Evolutionary conservation across 2,329 filamentous ascomycete species (phyloP).

Genomic region (Fusarium sp.): DNA sequence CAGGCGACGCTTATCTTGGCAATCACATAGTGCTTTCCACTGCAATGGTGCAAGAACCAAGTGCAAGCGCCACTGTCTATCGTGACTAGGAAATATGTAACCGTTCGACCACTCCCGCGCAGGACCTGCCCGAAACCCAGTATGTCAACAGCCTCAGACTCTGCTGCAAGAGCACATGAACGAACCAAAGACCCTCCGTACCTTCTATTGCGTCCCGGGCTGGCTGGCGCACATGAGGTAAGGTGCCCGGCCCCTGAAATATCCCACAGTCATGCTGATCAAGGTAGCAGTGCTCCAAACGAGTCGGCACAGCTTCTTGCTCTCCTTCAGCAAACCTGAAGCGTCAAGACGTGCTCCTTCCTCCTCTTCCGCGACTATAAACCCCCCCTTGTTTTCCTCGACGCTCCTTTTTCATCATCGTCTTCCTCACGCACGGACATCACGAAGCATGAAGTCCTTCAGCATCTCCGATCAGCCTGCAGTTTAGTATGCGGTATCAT

Average conservation of each 20-base stretch:
- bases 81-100: too few species aligned
- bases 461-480: too few species aligned
- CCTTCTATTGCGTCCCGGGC: not conserved
- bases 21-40: not conserved
- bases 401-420: not conserved
- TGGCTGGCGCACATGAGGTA: not conserved
- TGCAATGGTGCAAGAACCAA: not conserved
- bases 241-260: not conserved
- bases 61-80: not conserved
- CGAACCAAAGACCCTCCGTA: not conserved
- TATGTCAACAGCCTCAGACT: not conserved
- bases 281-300: not conserved
- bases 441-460: not conserved
- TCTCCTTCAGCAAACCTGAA: not conserved
- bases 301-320: not conserved
- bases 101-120: not conserved
- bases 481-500: not conserved
- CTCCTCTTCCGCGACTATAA: not conserved
- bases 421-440: not conserved
- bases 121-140: not conserved
- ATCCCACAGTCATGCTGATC: not conserved
- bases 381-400: not conserved
- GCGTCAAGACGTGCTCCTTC: not conserved
- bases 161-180: not conserved
- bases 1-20: too few species aligned